Evolutionary conservation across 345 rosid species (phyloP), one percentile per base, ranked within the genome.

Genomic region (Salix dunnii): DNA sequence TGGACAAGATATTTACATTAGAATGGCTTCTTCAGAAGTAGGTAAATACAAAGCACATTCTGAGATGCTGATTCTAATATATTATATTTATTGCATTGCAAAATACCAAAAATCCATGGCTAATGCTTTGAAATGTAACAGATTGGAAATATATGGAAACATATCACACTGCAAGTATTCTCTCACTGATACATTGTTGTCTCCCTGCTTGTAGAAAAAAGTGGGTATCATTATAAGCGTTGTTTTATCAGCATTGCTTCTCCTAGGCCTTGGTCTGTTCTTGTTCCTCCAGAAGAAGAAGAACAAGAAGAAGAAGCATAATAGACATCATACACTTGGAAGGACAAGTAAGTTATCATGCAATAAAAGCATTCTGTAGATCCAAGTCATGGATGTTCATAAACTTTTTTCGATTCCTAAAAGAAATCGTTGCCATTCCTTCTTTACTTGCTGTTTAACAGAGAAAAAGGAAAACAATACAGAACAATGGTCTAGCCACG

Each of bases 11-110:
- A 72, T 81, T 20, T 70, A 68, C 42, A 61, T 81, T 9, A 31
- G 78, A 35, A 51, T 69, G 51, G 69, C 84, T 74, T 65, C 78
- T 66, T 74, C 81, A 4, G 75, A 81, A 30, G 4, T 64, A 74
- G 81, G 84, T 81, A 68, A 60, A 5, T 12, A 25, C 1, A 11
- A 11, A 10, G n/a, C 60, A 25, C 35, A 23, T 21, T 68, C 71
- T 42, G 0, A 42, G 14, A 42, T 42, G 46, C 46, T 42, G 46
- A 42, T 10, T 42, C 10, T 42, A 42, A 42, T 11, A 42, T 42
- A 42, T 10, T 42, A 42, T 42, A 42, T 42, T 42, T 2, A 42
- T 42, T 42, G 14, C 46, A 42, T 42, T 42, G 46, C 46, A 42
- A 10, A 42, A 42, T 42, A 42, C 46, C 46, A 42, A 42, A 42